Evolutionary conservation across 352 stramenopile genomes (phyloP).

Genomic region (Phytophthora pinifolia): DNA sequence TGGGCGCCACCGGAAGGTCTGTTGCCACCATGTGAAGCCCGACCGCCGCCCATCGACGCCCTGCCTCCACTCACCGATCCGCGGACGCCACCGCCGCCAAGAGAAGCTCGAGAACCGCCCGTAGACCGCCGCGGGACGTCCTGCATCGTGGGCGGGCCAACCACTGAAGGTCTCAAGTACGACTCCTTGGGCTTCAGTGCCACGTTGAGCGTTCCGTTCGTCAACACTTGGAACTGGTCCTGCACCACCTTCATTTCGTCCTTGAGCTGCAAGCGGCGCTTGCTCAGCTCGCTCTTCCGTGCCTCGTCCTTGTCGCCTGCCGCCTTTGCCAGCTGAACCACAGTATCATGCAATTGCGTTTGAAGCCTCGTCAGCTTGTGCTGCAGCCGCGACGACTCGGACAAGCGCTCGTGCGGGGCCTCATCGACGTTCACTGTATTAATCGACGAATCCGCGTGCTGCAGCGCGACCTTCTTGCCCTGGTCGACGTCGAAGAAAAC

Average conservation of each 20-base stretch:
- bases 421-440: constrained; percentile 49
- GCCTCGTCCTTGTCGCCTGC: constrained; percentile 52
- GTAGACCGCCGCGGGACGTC: constrained; percentile 26
- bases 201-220: constrained; percentile 37
- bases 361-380: constrained; percentile 51
- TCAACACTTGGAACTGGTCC: constrained; percentile 48
- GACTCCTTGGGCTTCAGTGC: constrained; percentile 24
- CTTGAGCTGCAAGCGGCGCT: constrained; percentile 62
- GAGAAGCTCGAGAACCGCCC: constrained; percentile 36
- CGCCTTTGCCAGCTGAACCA: constrained; percentile 59
- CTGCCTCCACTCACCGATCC: constrained; percentile 23
- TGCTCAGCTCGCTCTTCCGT: constrained; percentile 50
- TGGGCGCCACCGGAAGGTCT: constrained; percentile 12
- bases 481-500: constrained; percentile 39
- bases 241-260: constrained; percentile 75
- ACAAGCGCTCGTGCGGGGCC: constrained; percentile 44
- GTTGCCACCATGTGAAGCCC: constrained; percentile 12
- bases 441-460: constrained; percentile 24
- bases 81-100: constrained; percentile 28
- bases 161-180: constrained; percentile 38
- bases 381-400: constrained; percentile 40
- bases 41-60: constrained; percentile 16
- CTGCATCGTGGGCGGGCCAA: constrained; percentile 22
- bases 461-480: constrained; percentile 31
- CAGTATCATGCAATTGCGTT: constrained; percentile 57